phyloP scores from a whole-genome alignment of 1,139 yeast genomes.

The Diutina ranongensis region DNA sequence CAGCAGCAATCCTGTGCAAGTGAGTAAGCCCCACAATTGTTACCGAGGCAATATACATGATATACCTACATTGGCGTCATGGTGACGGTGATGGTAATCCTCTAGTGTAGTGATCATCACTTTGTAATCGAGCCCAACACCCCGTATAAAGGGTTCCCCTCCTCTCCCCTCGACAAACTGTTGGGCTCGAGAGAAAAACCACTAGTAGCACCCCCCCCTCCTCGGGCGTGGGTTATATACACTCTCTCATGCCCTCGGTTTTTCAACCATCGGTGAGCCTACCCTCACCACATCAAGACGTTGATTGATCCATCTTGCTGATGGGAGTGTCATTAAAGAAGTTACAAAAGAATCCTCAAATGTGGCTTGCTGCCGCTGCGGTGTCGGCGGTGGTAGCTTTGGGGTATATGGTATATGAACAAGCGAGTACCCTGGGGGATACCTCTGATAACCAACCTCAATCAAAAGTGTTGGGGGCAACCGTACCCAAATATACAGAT shows the following conservation, averaged over 20 bases:
- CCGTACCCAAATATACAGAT: constrained; percentile 15
- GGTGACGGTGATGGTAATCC: no score
- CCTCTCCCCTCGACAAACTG: no score
- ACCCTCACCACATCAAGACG: not conserved
- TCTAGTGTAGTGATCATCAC: no score
- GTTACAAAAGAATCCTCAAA: constrained; percentile 4
- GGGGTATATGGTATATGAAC: not conserved
- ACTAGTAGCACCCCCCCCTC: no score
- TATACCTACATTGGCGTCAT: no score
- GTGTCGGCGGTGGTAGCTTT: not conserved
- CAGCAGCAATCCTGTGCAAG: no score
- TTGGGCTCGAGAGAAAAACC: no score
- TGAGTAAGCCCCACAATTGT: no score
- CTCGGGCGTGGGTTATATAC: not conserved
- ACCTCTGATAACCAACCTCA: not conserved
- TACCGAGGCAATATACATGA: no score
- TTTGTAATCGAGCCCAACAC: no score
- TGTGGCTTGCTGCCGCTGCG: constrained; percentile 6
- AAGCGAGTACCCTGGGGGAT: not conserved
- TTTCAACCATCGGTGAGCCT: not conserved
- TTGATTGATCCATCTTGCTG: not conserved
- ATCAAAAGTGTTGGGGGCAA: not conserved
- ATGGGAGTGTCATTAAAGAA: constrained; percentile 3
- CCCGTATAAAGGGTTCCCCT: no score
- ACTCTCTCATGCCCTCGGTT: not conserved